Percentiles rank a stretch among this genome's conserved stretches.
Conservation (phyloP, 768 basidiomycete genomes). For the Hericium alpestre region DNA sequence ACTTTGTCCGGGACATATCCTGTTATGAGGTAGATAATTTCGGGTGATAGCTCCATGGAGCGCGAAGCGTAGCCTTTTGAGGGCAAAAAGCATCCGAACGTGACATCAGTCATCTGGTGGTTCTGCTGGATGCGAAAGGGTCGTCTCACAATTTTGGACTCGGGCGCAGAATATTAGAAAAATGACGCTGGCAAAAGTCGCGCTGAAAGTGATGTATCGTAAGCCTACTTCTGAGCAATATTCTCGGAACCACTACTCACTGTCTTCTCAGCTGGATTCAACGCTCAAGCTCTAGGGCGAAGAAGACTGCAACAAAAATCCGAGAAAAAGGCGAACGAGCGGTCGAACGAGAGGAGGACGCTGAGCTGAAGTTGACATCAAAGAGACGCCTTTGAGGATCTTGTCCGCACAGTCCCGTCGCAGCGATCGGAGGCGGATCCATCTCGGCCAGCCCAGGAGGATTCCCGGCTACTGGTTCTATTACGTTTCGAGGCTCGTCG, state of each 20-base stretch:
- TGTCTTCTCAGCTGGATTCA: not conserved
- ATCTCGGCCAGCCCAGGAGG: constrained; percentile 2
- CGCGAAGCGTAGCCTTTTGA: constrained; percentile 1
- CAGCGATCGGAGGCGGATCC: not conserved
- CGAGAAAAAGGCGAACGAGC: not conserved
- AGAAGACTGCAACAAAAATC: not conserved
- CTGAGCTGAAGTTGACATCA: not conserved
- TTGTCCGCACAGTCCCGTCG: not conserved
- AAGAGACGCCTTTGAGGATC: not conserved
- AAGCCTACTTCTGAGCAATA: not conserved
- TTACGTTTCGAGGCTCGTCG: not conserved
- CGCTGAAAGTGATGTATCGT: no score
- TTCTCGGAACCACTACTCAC: not conserved
- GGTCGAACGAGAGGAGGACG: not conserved
- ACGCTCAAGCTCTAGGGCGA: not conserved
- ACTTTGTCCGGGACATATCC: constrained; percentile 37
- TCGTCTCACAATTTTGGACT: no score
- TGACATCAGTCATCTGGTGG: no score
- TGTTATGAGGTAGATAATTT: constrained; percentile 49
- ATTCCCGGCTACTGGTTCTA: constrained; percentile 1
- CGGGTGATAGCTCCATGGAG: constrained; percentile 47
- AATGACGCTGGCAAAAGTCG: no score
- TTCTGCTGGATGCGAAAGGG: no score
- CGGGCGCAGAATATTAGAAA: no score
- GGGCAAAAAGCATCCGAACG: no score